A percentile compares a stretch with the other conserved stretches of the same genome.
Conservation (phyloP, 2,329 filamentous ascomycete species). For the Penicillium concentricum region DNA sequence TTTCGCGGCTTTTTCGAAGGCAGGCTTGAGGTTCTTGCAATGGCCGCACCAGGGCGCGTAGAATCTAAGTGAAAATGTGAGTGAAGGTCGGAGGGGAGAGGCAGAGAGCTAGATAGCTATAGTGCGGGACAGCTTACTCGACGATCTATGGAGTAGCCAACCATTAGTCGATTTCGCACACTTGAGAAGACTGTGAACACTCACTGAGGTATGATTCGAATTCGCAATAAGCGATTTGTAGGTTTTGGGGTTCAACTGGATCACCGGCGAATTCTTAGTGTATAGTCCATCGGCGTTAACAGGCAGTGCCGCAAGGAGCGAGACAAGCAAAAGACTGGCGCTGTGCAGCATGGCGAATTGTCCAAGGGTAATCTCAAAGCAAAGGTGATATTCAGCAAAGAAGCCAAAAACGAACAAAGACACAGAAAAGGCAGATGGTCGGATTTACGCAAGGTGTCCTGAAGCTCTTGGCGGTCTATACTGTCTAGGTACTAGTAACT, state of each 20-base stretch:
- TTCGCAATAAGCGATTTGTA: slow-evolving; percentile 81
- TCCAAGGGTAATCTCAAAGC: neutral
- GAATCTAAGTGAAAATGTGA: slow-evolving; percentile 60
- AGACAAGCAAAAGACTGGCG: slow-evolving; percentile 52
- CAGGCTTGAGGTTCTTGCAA: slow-evolving; percentile 92
- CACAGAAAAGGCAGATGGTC: slow-evolving; percentile 5
- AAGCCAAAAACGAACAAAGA: slow-evolving; percentile 3
- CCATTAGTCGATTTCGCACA: neutral
- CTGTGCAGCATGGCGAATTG: slow-evolving; percentile 33
- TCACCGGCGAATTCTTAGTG: slow-evolving; percentile 78
- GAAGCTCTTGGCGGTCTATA: slow-evolving; percentile 38
- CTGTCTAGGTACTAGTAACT: neutral
- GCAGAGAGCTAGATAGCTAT: neutral
- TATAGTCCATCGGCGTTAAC: slow-evolving; percentile 73
- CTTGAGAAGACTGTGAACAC: slow-evolving; percentile 35
- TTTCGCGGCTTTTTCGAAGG: slow-evolving; percentile 90
- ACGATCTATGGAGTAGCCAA: slow-evolving; percentile 45
- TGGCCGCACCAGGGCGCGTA: slow-evolving; percentile 98
- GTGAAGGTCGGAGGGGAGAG: slow-evolving; percentile 4
- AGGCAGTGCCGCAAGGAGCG: slow-evolving; percentile 65
- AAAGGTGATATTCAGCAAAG: neutral
- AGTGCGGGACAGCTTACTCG: slow-evolving; percentile 45
- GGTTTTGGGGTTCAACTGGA: slow-evolving; percentile 75
- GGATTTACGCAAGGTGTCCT: slow-evolving; percentile 41
- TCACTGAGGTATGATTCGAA: slow-evolving; percentile 88